phyloP scores from a whole-genome alignment of 2,329 filamentous ascomycete genomes.

The Aspergillus sp. region DNA sequence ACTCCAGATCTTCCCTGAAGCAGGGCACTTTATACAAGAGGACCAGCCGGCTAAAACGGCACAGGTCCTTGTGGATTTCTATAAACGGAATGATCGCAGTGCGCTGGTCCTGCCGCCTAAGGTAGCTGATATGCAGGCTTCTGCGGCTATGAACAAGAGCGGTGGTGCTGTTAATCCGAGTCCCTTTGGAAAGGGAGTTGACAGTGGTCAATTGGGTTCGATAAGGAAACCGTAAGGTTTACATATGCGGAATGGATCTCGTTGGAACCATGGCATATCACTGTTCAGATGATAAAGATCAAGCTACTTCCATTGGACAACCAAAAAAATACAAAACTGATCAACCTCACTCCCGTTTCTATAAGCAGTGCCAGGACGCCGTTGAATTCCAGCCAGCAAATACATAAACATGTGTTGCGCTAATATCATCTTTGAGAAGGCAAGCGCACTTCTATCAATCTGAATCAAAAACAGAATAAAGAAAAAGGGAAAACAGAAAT shows the following conservation, averaged over 20 bases:
- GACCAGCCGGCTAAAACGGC: conserved; percentile 89
- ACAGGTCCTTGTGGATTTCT: conserved; percentile 78
- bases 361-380: conserved; percentile 1
- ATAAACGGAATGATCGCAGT: conserved; percentile 80
- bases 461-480: not conserved
- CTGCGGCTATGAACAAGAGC: conserved; percentile 35
- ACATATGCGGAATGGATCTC: too few relatives aligned
- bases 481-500: not conserved
- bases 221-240: not conserved
- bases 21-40: conserved; percentile 95
- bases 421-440: not conserved
- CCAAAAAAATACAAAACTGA: not conserved
- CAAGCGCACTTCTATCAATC: too few relatives aligned
- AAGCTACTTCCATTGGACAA: too few relatives aligned
- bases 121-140: conserved; percentile 62
- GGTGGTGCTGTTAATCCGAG: conserved; percentile 6
- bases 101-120: conserved; percentile 84
- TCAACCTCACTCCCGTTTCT: not conserved
- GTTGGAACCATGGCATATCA: too few relatives aligned
- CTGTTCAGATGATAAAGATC: too few relatives aligned
- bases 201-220: not conserved
- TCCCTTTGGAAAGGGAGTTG: too few relatives aligned
- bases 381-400: not conserved
- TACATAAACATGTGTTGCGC: not conserved
- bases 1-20: conserved; percentile 86